Base-by-base conservation (phyloP, 148 eudicot species). In the Spergularia bocconei region DNA sequence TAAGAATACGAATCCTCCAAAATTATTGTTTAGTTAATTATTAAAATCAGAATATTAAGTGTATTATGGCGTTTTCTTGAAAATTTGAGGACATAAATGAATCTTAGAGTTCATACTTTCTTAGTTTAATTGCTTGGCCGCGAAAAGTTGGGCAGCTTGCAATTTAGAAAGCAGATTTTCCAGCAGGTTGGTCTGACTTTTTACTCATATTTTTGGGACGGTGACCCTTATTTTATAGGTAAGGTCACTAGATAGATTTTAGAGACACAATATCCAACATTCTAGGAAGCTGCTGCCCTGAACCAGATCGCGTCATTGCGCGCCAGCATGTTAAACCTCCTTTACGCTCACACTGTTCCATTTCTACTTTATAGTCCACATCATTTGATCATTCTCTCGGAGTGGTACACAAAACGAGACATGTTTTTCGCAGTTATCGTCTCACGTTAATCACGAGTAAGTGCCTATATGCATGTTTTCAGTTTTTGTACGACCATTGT, bases 241-340 rank as follows among this genome's bases (percentile, higher is more conserved):
- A 21, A 36, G 64, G 2, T 36, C 41, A 62, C 66, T 11, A 62
- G 44, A 62, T 29, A 29, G 36, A 2, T 9, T 62, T 7, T 33
- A 25, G 59, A 55, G n/a, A 33, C 48, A 33, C n/a, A 33, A 6
- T 65, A 65, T 65, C 66, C 66, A 62, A 62, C n/a, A 62, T 62
- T 29, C 11, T 62, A 62, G 66, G 66, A 29, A 29, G 44, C 21
- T 58, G 44, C 21, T 58, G 62, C 62, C 19, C 21, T 58, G 11
- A 58, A 58, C 12, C 21, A 58, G 19, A 55, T 55, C 20, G 11
- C 62, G 8, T 9, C 7, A 44, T 9, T 44, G 48, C 36, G 36
- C 36, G 36, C 48, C 48, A 44, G 48, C 48, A 44, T 44, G 10
- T 44, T 44, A 44, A 29, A 29, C 4, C 36, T 29, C 36, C 36